phyloP scores from a whole-genome alignment of 2,329 filamentous ascomycete species.

The Aureobasidium leucospermi region DNA sequence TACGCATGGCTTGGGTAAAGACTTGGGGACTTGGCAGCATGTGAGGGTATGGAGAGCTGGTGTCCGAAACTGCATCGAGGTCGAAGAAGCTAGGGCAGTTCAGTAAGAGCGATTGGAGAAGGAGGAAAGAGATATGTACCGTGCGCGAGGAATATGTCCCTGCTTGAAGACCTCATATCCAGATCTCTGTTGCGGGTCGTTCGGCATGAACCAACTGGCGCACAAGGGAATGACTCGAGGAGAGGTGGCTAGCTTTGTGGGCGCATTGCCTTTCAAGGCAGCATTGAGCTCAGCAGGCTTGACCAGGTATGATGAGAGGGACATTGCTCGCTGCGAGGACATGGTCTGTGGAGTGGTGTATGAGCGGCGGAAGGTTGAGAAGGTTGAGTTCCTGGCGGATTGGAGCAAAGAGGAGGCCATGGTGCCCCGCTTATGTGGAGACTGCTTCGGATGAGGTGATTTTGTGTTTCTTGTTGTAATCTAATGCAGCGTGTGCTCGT shows the following conservation, averaged over 20 bases:
- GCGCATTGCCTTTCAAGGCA: conserved; percentile 74
- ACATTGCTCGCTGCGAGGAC: conserved; percentile 3
- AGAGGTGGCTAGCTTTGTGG: conserved; percentile 70
- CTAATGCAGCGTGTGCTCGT: background rate
- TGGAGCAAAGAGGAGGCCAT: conserved; percentile 7
- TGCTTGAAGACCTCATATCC: conserved; percentile 76
- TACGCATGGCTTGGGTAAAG: conserved; percentile 83
- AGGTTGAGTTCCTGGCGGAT: background rate
- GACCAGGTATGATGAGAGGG: conserved; percentile 76
- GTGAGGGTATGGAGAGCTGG: conserved; percentile 82
- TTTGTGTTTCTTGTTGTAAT: background rate
- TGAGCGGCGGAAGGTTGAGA: background rate
- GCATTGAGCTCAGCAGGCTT: conserved; percentile 73
- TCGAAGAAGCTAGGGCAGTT: conserved; percentile 66
- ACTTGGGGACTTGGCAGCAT: conserved; percentile 81
- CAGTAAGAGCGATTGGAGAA: background rate
- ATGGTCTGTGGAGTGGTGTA: background rate
- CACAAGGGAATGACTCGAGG: conserved; percentile 83
- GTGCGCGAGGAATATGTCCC: conserved; percentile 77
- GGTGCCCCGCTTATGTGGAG: conserved; percentile 1
- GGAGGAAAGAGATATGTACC: conserved; percentile 26
- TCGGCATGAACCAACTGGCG: conserved; percentile 93
- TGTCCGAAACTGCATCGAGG: conserved; percentile 84
- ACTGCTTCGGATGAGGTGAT: background rate
- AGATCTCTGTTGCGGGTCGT: conserved; percentile 65